Evolutionary conservation across 139 green algal species (phyloP).

Genomic region (Pedinophyceae sp.): DNA sequence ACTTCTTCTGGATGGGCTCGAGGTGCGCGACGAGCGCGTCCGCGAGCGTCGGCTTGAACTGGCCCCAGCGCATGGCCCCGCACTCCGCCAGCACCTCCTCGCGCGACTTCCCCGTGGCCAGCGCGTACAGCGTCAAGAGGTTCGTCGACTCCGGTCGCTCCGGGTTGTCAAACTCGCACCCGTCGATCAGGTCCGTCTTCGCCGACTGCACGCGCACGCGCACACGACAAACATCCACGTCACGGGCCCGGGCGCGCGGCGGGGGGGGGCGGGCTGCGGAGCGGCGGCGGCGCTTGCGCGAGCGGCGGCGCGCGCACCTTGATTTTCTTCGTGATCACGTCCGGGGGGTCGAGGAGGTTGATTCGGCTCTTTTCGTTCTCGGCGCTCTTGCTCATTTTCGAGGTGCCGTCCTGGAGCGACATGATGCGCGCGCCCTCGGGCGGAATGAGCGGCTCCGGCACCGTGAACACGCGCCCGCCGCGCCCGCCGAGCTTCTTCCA

Average conservation of each 20-base stretch:
- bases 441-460: constrained; percentile 86
- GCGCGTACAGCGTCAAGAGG: constrained; percentile 88
- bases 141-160: constrained; percentile 86
- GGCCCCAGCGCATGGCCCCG: constrained; percentile 64
- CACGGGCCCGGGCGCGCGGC: too few relatives aligned
- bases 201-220: constrained; percentile 49
- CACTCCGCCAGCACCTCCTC: constrained; percentile 48
- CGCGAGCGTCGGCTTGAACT: constrained; percentile 87
- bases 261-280: not conserved
- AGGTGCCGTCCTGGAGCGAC: constrained; percentile 81
- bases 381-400: constrained; percentile 93
- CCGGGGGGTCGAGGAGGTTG: constrained; percentile 81
- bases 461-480: constrained; percentile 53
- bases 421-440: constrained; percentile 85
- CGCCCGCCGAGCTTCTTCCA: constrained; percentile 94
- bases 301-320: constrained; percentile 31
- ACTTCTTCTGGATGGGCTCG: constrained; percentile 63
- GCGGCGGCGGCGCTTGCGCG: too few relatives aligned
- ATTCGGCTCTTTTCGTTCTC: constrained; percentile 74
- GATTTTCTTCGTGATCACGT: constrained; percentile 76
- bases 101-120: constrained; percentile 48
- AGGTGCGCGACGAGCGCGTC: constrained; percentile 88
- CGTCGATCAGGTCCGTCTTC: constrained; percentile 70
- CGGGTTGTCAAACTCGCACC: constrained; percentile 34
- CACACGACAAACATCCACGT: too few relatives aligned